Percentiles rank a stretch among this genome's conserved stretches.
Evolutionary conservation across 129 eudicot genomes (phyloP).

Genomic region (Saussurea involucrata): DNA sequence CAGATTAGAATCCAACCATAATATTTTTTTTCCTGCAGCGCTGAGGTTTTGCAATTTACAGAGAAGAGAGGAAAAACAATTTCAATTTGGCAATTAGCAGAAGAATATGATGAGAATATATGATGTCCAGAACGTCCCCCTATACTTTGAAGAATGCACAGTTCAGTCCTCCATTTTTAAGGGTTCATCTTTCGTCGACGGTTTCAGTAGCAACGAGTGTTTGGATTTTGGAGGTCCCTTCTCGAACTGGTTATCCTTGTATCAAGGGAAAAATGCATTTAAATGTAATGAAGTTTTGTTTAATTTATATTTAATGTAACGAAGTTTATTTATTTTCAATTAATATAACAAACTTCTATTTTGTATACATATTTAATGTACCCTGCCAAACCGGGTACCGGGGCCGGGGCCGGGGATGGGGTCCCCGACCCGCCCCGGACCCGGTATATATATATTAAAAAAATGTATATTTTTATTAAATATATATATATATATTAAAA

Average conservation of each 20-base stretch:
- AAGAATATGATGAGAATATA: background rate
- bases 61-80: background rate
- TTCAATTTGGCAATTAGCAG: conserved; percentile 2
- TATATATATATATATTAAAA: no score
- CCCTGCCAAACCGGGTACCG: no score
- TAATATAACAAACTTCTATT: no score
- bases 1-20: background rate
- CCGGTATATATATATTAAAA: no score
- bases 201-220: background rate
- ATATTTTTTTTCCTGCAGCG: background rate
- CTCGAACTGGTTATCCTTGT: background rate
- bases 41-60: conserved; percentile 16
- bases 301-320: no score
- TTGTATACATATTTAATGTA: no score
- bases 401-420: no score
- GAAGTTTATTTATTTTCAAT: no score
- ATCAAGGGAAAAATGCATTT: no score
- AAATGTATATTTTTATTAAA: no score
- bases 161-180: background rate
- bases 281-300: no score
- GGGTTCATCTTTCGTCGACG: background rate
- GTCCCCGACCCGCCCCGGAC: no score
- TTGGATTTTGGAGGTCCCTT: background rate
- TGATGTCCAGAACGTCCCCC: background rate
- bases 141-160: background rate